phyloP scores from a whole-genome alignment of 495 filamentous ascomycete genomes.

The Elasticomyces elasticus region DNA sequence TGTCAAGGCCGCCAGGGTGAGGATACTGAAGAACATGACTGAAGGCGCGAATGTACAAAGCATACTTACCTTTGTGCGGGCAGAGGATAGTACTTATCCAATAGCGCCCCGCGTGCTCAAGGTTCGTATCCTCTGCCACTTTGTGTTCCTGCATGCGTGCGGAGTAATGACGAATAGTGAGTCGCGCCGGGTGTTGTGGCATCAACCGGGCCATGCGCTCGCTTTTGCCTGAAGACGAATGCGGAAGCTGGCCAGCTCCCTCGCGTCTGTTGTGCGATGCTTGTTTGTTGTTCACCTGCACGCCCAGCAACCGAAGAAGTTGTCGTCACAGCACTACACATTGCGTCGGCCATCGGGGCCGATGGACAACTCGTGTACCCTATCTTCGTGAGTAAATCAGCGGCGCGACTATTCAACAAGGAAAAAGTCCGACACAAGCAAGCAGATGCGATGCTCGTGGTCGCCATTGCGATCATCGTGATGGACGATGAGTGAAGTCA shows the following conservation, averaged over 20 bases:
- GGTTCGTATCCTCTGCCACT: background rate
- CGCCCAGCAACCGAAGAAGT: background rate
- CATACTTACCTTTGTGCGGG: background rate
- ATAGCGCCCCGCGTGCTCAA: background rate
- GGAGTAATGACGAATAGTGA: background rate
- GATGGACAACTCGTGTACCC: background rate
- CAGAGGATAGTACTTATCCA: background rate
- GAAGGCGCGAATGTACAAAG: background rate
- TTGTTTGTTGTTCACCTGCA: background rate
- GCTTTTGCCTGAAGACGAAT: background rate
- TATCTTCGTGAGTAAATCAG: no score
- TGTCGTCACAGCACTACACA: background rate
- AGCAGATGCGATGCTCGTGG: no score
- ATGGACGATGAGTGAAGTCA: no score
- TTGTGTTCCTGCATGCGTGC: background rate
- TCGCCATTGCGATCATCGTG: no score
- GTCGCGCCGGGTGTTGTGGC: background rate
- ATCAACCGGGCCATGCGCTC: background rate
- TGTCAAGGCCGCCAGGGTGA: constrained; percentile 1
- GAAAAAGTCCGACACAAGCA: no score
- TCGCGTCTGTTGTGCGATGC: background rate
- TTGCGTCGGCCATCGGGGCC: background rate
- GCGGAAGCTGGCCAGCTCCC: background rate
- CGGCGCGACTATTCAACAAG: no score
- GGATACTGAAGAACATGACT: background rate